Base-by-base conservation (phyloP, 345 rosid genomes). In the Syzygium aqueum region DNA sequence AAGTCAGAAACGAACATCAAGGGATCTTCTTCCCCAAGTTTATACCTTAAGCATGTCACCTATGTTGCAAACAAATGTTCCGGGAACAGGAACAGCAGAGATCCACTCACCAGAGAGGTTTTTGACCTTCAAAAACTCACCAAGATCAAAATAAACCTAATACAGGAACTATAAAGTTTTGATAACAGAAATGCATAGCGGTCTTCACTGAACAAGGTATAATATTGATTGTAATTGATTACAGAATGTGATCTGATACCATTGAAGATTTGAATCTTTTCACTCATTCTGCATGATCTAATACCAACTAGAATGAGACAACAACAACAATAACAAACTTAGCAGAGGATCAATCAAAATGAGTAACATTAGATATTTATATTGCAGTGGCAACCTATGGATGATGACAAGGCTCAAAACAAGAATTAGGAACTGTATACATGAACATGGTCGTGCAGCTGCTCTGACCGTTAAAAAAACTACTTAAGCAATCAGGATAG, bases 1-100 rank as follows among this genome's bases (percentile, higher is more conserved):
- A 51, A 25, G 59, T 51, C 25, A 33, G 80, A 73, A 73, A 73
- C 19, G 80, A 73, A 73, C 25, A 73, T 73, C 49, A 73, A 33
- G 46, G 49, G 10, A 5, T 33, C 46, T 33, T 73, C 80, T 86
- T 77, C 27, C 11, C 43, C 56, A 86, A 51, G 13, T 84, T 27
- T 46, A 52, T 90, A 96, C 97, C 99, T 96, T 96, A 85, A 96
- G 89, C 98, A 97, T 97, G 92, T 97, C 97, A 3, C 99, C 97
- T 6, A 97, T 96, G 95, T 95, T 96, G 93, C 98, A 97, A 21
- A 96, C 95, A 89, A 96, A 95, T 28, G 98, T 88, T 87, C 97
- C 98, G 1, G 97, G 96, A 40, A 96, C 90, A 0, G 98, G 98
- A n/a, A 94, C 92, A 56, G 98, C 98, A 15, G 95, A 91, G 88